These are phyloP conservation scores for Diospyros lotus DNA, from an alignment of 148 eudicot species.

Conservation along the genomic window DNA sequence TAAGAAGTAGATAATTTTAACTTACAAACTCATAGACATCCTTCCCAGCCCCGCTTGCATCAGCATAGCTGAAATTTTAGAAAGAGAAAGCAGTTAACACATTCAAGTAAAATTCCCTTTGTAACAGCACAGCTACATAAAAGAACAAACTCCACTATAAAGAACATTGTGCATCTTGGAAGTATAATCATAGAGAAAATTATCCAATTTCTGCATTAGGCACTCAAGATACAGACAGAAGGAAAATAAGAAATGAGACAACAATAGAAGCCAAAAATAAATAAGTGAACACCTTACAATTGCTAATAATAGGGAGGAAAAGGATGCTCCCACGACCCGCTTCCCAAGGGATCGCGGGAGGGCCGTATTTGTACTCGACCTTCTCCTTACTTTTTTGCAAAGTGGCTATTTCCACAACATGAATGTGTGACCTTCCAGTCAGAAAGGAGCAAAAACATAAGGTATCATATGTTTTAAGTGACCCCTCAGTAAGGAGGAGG, in stretches of 20 bases:
- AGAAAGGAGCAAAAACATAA: no score
- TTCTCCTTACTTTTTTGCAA: no score
- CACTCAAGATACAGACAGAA: neutral
- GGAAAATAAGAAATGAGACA: neutral
- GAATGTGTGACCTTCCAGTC: no score
- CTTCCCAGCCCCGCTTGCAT: slow-evolving; percentile 66
- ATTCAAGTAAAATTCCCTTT: no score
- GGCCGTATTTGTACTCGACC: no score
- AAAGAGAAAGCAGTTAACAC: no score
- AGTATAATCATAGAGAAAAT: neutral
- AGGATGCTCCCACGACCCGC: no score
- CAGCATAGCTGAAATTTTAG: slow-evolving; percentile 49
- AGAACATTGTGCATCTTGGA: neutral
- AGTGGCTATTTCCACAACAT: no score
- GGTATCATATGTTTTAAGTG: no score
- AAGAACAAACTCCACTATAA: neutral
- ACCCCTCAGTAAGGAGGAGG: no score
- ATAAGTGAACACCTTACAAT: neutral
- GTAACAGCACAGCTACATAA: neutral
- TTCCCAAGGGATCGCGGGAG: no score
- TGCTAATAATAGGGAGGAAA: neutral
- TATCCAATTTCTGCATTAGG: neutral
- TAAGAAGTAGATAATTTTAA: neutral
- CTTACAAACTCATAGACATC: slow-evolving; percentile 85
- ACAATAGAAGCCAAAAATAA: neutral